Conservation (phyloP, 352 stramenopile species). For the Phytopythium delawarense region DNA sequence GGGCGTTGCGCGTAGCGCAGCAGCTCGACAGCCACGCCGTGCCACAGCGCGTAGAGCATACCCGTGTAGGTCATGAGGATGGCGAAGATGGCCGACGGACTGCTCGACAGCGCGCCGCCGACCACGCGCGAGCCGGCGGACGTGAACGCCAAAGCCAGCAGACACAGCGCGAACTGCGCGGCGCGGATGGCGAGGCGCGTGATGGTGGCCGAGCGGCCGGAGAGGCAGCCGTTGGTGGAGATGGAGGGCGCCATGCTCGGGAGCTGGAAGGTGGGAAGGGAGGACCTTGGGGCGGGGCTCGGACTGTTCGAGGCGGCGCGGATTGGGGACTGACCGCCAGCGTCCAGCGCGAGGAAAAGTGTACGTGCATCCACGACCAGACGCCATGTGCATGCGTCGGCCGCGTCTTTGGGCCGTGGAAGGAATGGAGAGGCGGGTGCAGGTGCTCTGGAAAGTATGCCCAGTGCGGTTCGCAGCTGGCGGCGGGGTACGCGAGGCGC, state of each 20-base stretch:
- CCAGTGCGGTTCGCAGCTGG: neutral
- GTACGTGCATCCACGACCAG: neutral
- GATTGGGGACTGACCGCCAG: neutral
- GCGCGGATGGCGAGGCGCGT: slow-evolving; percentile 9
- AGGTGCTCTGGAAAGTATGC: too few species aligned
- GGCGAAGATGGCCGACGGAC: slow-evolving; percentile 24
- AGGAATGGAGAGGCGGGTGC: neutral
- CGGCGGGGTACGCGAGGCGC: neutral
- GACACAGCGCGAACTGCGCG: slow-evolving; percentile 25
- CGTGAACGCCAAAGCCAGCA: slow-evolving; percentile 28
- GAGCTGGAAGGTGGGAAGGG: neutral
- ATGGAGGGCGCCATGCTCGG: neutral
- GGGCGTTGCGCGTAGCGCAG: slow-evolving; percentile 14
- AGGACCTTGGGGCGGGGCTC: neutral
- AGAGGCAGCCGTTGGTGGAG: neutral
- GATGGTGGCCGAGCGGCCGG: neutral
- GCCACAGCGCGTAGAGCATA: slow-evolving; percentile 38
- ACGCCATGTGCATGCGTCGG: neutral
- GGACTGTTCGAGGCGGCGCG: neutral
- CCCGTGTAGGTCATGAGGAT: slow-evolving; percentile 40
- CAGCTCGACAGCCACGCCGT: slow-evolving; percentile 25
- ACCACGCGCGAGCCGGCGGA: slow-evolving; percentile 20
- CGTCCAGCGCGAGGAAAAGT: neutral
- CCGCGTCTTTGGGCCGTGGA: neutral
- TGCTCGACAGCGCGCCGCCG: slow-evolving; percentile 10